These are phyloP conservation scores for Picea engelmannii DNA, from an alignment of 83 land plant genomes.

Conservation along the genomic window DNA sequence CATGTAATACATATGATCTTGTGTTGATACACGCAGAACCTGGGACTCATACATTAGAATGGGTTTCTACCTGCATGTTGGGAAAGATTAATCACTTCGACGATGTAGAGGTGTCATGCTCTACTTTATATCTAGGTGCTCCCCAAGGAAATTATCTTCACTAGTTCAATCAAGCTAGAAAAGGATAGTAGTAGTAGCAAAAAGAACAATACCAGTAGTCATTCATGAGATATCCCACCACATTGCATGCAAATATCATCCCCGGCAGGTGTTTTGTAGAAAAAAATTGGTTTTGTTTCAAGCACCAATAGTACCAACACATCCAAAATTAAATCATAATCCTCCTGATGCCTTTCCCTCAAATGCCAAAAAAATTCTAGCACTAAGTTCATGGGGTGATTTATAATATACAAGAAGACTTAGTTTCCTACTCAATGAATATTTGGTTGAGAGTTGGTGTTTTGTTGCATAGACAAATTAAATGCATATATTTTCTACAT, in stretches of 20 bases:
- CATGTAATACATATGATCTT: too few species aligned
- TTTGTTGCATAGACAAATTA: not conserved
- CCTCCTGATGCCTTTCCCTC: too few species aligned
- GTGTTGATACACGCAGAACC: too few species aligned
- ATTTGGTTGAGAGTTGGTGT: not conserved
- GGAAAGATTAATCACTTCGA: too few species aligned
- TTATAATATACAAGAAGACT: not conserved
- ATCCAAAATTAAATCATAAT: not conserved
- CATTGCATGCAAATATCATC: constrained; percentile 12
- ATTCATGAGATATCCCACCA: not conserved
- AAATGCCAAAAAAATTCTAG: not conserved
- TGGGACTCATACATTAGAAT: too few species aligned
- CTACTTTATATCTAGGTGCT: too few species aligned
- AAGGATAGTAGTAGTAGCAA: not conserved
- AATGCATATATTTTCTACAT: not conserved
- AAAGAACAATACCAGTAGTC: not conserved
- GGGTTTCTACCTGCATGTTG: too few species aligned
- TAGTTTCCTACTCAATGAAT: not conserved
- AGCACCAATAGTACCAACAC: not conserved
- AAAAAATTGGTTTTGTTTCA: constrained; percentile 6
- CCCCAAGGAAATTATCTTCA: too few species aligned
- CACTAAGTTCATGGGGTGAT: not conserved
- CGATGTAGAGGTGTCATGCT: too few species aligned
- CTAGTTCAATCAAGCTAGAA: too few species aligned
- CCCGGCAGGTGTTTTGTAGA: constrained; percentile 8